Conservation (phyloP, 768 basidiomycete genomes). For the Paxillus involutus region DNA sequence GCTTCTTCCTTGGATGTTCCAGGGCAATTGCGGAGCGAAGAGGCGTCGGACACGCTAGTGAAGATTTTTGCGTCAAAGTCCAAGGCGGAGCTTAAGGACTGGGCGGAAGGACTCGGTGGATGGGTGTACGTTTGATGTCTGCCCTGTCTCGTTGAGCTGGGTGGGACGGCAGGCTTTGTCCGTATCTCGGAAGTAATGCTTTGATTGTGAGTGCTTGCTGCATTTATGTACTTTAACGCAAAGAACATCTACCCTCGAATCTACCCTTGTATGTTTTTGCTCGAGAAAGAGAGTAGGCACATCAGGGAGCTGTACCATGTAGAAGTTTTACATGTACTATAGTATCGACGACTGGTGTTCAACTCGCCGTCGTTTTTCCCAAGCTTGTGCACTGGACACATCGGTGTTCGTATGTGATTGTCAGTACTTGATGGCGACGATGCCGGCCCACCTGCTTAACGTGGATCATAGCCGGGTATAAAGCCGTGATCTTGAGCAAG, state of each 20-base stretch:
- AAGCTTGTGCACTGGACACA: too few species aligned
- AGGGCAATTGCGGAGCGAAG: not conserved
- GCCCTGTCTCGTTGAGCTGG: not conserved
- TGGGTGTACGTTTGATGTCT: slow-evolving; percentile 39
- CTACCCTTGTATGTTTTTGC: not conserved
- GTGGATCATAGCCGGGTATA: too few species aligned
- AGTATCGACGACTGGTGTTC: not conserved
- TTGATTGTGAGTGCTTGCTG: not conserved
- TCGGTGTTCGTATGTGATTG: too few species aligned
- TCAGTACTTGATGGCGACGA: too few species aligned
- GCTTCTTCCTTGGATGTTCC: not conserved
- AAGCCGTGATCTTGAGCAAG: too few species aligned
- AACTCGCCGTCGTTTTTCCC: not conserved
- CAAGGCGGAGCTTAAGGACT: slow-evolving; percentile 29
- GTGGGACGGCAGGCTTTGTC: not conserved
- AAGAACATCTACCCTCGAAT: not conserved
- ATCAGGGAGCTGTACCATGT: not conserved
- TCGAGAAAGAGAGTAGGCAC: too few species aligned
- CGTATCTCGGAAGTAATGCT: not conserved
- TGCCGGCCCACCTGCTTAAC: too few species aligned
- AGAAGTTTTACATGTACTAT: not conserved
- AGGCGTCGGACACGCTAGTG: slow-evolving; percentile 11
- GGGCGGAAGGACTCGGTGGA: slow-evolving; percentile 36
- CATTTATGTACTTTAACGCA: not conserved
- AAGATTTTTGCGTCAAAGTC: slow-evolving; percentile 27